A percentile compares a stretch with the other conserved stretches of the same genome.
phyloP scores from a whole-genome alignment of 768 basidiomycete species.

The Austroboletus festivus region DNA sequence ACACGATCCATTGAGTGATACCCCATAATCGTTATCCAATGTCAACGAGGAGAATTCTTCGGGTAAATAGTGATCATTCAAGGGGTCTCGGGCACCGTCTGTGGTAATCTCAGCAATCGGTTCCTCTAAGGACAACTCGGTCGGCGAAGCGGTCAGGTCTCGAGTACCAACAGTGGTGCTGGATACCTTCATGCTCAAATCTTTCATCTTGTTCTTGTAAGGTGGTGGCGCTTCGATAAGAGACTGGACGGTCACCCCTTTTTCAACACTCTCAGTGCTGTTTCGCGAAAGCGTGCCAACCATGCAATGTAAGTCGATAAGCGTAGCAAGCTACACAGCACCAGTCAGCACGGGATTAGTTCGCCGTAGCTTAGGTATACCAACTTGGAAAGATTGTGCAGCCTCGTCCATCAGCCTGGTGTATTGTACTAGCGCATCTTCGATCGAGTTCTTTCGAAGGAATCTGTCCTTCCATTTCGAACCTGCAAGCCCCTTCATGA shows the following conservation, averaged over 20 bases:
- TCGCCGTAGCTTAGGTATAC: neutral
- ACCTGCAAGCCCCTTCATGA: constrained; percentile 38
- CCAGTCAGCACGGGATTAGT: neutral
- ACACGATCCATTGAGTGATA: constrained; percentile 9
- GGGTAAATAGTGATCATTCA: constrained; percentile 22
- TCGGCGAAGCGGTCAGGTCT: neutral
- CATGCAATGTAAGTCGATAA: constrained; percentile 46
- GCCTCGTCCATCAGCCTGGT: constrained; percentile 40
- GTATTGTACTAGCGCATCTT: constrained; percentile 36
- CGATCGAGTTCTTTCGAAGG: constrained; percentile 39
- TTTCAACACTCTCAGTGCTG: neutral
- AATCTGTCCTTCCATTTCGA: constrained; percentile 42
- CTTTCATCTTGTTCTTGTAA: constrained; percentile 12
- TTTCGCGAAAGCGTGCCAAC: constrained; percentile 24
- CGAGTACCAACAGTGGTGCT: constrained; percentile 1
- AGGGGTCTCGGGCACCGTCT: constrained; percentile 8
- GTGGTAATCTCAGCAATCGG: constrained; percentile 21
- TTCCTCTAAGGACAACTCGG: constrained; percentile 1
- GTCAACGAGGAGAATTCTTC: constrained; percentile 19
- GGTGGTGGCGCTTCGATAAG: constrained; percentile 17
- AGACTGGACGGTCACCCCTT: neutral
- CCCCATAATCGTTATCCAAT: constrained; percentile 34
- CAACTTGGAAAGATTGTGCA: constrained; percentile 45
- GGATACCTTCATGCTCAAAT: neutral
- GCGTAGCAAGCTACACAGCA: constrained; percentile 37